phyloP scores from a whole-genome alignment of 148 eudicot genomes.

The Chenopodium quinoa region DNA sequence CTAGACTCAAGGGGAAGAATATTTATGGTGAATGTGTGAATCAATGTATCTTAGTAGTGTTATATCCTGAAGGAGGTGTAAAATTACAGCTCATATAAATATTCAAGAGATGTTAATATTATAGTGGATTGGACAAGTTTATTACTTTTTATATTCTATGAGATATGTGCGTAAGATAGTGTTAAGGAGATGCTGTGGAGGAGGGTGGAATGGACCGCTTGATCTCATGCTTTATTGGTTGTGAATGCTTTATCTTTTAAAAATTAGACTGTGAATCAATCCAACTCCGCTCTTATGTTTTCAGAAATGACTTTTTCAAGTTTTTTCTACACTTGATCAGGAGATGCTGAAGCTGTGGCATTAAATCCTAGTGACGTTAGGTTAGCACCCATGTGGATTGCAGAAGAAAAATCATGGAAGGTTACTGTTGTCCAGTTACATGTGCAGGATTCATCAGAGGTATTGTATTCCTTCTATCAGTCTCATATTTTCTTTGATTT shows the following conservation, averaged over 20 bases:
- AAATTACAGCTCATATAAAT: not conserved
- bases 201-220: not conserved
- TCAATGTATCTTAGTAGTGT: not conserved
- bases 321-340: constrained; percentile 17
- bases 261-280: not conserved
- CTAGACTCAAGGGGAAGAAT: not conserved
- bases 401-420: constrained; percentile 34
- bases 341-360: constrained; percentile 22
- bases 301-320: not conserved
- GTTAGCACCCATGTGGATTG: constrained; percentile 37
- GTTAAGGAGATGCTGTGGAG: too few relatives aligned
- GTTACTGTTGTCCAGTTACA: constrained; percentile 24
- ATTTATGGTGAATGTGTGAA: not conserved
- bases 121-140: not conserved
- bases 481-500: not conserved
- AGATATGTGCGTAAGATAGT: not conserved
- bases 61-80: not conserved
- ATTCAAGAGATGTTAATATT: not conserved
- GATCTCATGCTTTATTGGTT: too few relatives aligned
- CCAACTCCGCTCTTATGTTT: not conserved
- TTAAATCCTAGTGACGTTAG: constrained; percentile 31
- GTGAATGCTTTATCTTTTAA: too few relatives aligned
- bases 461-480: constrained; percentile 1
- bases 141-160: not conserved
- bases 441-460: constrained; percentile 24